Evolutionary conservation across 768 basidiomycete genomes (phyloP).

Genomic region (Leccinum variicolor): DNA sequence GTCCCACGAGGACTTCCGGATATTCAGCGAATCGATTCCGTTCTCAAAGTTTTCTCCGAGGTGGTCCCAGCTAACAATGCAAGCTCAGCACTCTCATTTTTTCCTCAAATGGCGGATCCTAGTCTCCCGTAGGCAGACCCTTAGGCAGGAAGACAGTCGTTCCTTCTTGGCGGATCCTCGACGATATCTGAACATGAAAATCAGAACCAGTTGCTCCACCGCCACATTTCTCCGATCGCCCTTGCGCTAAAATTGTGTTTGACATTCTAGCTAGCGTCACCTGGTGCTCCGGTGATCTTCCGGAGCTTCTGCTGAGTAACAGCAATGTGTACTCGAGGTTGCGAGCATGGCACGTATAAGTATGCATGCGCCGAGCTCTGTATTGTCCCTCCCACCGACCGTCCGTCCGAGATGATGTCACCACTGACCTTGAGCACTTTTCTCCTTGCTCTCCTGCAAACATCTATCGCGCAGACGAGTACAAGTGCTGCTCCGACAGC

Average conservation of each 20-base stretch:
- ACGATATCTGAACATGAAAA: not conserved
- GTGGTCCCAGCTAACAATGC: not conserved
- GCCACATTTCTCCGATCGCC: not conserved
- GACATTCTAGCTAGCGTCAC: not conserved
- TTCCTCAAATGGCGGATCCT: not conserved
- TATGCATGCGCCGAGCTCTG: not conserved
- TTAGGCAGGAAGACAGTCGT: no score
- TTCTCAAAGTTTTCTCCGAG: not conserved
- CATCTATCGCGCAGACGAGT: not conserved
- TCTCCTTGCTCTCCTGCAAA: conserved; percentile 6
- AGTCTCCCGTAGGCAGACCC: no score
- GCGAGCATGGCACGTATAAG: not conserved
- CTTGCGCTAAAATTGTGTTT: not conserved
- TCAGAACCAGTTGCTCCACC: not conserved
- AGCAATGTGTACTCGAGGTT: not conserved
- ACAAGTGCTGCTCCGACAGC: not conserved
- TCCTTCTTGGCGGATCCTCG: no score
- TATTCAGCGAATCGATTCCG: not conserved
- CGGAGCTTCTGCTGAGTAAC: not conserved
- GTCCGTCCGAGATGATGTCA: not conserved
- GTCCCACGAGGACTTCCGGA: not conserved
- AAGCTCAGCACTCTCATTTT: not conserved
- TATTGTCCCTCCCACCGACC: not conserved
- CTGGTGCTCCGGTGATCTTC: not conserved
- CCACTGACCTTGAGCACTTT: conserved; percentile 1